Evolutionary conservation across 495 filamentous ascomycete genomes (phyloP), one percentile per base, ranked within the genome.

Genomic region (Penicillium robsamsonii): DNA sequence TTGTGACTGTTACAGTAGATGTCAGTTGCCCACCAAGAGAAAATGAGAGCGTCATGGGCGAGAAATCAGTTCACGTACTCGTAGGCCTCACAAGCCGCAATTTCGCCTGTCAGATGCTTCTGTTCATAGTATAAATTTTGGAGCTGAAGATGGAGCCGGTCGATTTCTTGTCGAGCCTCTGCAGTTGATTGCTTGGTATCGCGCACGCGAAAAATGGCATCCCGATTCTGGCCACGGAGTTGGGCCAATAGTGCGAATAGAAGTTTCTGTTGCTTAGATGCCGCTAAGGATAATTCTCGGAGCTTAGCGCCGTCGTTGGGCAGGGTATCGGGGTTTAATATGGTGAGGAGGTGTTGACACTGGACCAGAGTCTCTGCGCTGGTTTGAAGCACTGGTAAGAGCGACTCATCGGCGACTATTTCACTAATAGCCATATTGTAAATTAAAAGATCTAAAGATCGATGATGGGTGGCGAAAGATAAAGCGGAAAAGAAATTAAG

Each of bases 61-160:
- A 46, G 38, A 42, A 1, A 33, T 40, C 30, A 27, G 20, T 24
- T n/a, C 8, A 84, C 89, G 58, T 79, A 96, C 93, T 96, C 89
- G 58, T 96, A 97, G 37, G 85, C 86, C 66, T 94, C 89, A 73
- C 95, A 97, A 30, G 89, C 92, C 3, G 81, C 76, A 59, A 98
- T 97, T 72, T 98, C 95, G 22, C 90, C 90, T 44, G 86, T 83
- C 56, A 98, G 75, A 73, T 96, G 90, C 55, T 89, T 80, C 70
- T 96, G 91, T 70, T 98, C 94, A 70, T 98, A 98, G 71, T 95
- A 93, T 24, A 98, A 78, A 68, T 98, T 98, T 70, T 97, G 92
- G 27, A 97, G 78, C 67, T 95, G 87, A 18, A 98, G 81, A 74
- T 97, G 92, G 55, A 97, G 78, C 50, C 85, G 82, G 66, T 98